Evolutionary conservation across 2,329 filamentous ascomycete genomes (phyloP), one percentile per base, ranked within the genome.

Genomic region (Aspergillus pseudoglaucus): DNA sequence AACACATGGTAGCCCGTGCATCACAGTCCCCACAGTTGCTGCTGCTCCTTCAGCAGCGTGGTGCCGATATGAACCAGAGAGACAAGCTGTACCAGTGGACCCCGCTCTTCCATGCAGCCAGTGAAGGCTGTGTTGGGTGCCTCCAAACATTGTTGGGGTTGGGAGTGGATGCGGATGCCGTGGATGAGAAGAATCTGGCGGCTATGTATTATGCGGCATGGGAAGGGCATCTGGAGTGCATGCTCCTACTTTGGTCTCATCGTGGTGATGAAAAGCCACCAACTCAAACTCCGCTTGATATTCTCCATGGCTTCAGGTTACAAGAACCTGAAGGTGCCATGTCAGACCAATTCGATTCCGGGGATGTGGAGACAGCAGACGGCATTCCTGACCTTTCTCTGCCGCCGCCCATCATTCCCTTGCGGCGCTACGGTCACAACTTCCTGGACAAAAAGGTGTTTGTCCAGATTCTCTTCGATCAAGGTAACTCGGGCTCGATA

Each of bases 21-120:
- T 89, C 89, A 2, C 84, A 90, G 61, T 87, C 83, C 0, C 87
- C 90, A 1, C 78, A 88, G 47, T 79, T 96, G 23, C 76, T 97
- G 9, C 73, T 90, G 12, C 76, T 96, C 35, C 76, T 98, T 10
- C 86, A 90, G 64, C 78, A 86, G 44, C 90, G 93, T 60, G 90
- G 90, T 1, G 91, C 90, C 18, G 85, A 98, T 64, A 77, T 98
- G 39, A 83, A 98, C 60, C 90, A 97, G 65, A 78, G 88, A 27
- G 93, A 98, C 68, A 97, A 95, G 69, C 77, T 98, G 14, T 97
- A 97, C 59, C 89, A 91, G 51, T 98, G 93, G 93, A 97, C 93
- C 2, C 90, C 93, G 0, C 76, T 98, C 4, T 93, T 98, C 48
- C 91, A 98, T 65, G 91, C 93, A 2, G 93, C 93, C 8, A 95